Base-by-base conservation (phyloP, 2,329 filamentous ascomycete genomes). In the Aspergillus chevalieri region DNA sequence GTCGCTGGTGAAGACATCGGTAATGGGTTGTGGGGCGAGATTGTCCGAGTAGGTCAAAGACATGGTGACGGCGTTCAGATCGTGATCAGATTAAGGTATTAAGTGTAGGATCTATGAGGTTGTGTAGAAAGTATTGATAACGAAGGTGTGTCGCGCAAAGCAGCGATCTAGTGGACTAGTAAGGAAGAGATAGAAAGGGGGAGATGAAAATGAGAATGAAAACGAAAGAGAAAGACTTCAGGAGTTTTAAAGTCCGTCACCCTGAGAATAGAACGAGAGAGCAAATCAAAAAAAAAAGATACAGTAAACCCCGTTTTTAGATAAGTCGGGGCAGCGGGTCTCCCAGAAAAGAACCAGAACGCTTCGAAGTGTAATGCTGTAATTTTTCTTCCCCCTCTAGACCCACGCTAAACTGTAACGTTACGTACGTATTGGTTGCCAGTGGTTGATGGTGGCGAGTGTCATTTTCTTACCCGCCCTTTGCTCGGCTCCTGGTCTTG, bases 1-100 rank as follows among this genome's bases (percentile, higher is more conserved):
- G 63, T 86, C 83, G 56, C 66, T 71, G 47, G 83, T 86, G 69
- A 85, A 74, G 54, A 74, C 53, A 56, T 74, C 71, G 19, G 71
- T 73, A 38, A 57, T 52, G 34, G 71, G 70, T 61, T 73, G 68
- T 42, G 70, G 68, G 51, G 67, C 53, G 50, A 71, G 55, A 51
- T 64, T 66, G 52, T 70, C 65, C 43, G 68, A 65, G 51, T 66
- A 64, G 41, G 60, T 61, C 47, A 70, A 52, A 52, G 67, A 65
- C 67, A 70, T 69, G 47, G 15, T 58, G 52, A 36, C 14, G 26
- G 17, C 8, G n/a, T 33, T 12, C 10, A 46, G 9, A 34, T 28
- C n/a, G 28, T 42, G 2, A 19, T 39, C 19, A 39, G n/a, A 17
- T 15, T 39, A 39, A 15, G 36, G 15, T 19, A 19, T 39, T 39